Percentiles rank a stretch among this genome's conserved stretches.
Evolutionary conservation across 2,329 filamentous ascomycete species (phyloP).

Genomic region (Arachnomyces sp.): DNA sequence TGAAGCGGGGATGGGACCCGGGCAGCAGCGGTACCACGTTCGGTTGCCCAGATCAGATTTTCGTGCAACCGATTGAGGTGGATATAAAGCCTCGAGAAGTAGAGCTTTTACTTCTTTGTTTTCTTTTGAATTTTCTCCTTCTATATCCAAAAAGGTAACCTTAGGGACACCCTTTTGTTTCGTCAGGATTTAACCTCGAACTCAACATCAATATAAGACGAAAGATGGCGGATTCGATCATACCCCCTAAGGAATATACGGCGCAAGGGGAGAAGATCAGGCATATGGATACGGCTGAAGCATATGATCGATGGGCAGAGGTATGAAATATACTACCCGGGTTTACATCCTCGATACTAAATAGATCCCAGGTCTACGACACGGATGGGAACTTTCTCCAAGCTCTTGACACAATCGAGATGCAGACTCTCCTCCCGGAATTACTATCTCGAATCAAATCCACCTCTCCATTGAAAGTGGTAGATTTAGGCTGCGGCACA

Average conservation of each 20-base stretch:
- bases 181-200: no score
- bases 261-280: constrained; percentile 11
- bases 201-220: no score
- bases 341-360: neutral
- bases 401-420: constrained; percentile 51
- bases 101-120: no score
- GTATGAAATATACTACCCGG: constrained; percentile 13
- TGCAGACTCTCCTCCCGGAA: constrained; percentile 42
- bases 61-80: no score
- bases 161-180: no score
- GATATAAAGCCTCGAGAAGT: no score
- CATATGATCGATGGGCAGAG: constrained; percentile 32
- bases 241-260: constrained; percentile 5
- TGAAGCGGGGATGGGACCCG: no score
- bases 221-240: constrained; percentile 8
- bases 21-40: no score
- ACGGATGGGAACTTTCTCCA: constrained; percentile 60
- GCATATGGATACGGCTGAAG: constrained; percentile 29
- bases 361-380: constrained; percentile 46
- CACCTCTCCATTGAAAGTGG: constrained; percentile 25
- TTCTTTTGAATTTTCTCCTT: neutral
- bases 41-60: no score
- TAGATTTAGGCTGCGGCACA: constrained; percentile 60
- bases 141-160: neutral
- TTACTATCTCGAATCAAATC: constrained; percentile 33